Base-by-base conservation (phyloP, 352 stramenopile genomes). In the Phytophthora sansomeana region DNA sequence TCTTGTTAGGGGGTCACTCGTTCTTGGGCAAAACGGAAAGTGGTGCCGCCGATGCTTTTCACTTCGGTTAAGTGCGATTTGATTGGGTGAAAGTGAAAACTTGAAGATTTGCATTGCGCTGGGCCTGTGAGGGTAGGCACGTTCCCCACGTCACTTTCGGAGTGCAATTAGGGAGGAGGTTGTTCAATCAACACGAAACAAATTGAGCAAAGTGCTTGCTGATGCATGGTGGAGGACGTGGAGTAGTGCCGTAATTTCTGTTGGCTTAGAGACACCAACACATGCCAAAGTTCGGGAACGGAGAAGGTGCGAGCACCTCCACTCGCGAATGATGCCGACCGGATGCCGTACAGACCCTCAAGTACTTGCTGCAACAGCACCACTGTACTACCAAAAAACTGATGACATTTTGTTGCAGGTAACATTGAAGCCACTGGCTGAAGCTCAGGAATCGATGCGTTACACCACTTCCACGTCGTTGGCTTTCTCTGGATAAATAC, bases 401-500 rank as follows among this genome's bases (percentile, higher is more conserved):
- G 14, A 28, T 46, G 39, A 46, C 39, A 46, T 46, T 48, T 33
- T 54, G 9, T 67, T 61, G 41, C 33, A 47, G 38, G 49, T 58
- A 62, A 67, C 57, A 61, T 36, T 36, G 43, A 55, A 63, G 54
- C 38, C 13, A 24, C 52, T 38, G 47, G 9, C 21, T 24, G 21
- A 24, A 24, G 21, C 21, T 24, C 21, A 24, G 21, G 21, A 24
- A 24, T 24, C 21, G 21, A 24, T 24, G 21, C 21, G n/a, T 57
- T 68, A 81, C 42, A 81, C 74, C 43, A 77, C 58, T 53, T 78
- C 70, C n/a, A 77, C 74, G 36, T 78, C 53, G 62, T 77, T 72
- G 58, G 49, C 9, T 73, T 77, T 78, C 43, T 79, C 70, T 13
- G 74, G 60, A 78, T 75, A 78, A 77, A 78, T 77, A 79, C 70